Percentiles rank a stretch among this genome's conserved stretches.
phyloP scores from a whole-genome alignment of 129 eudicot genomes.

The Saussurea involucrata region DNA sequence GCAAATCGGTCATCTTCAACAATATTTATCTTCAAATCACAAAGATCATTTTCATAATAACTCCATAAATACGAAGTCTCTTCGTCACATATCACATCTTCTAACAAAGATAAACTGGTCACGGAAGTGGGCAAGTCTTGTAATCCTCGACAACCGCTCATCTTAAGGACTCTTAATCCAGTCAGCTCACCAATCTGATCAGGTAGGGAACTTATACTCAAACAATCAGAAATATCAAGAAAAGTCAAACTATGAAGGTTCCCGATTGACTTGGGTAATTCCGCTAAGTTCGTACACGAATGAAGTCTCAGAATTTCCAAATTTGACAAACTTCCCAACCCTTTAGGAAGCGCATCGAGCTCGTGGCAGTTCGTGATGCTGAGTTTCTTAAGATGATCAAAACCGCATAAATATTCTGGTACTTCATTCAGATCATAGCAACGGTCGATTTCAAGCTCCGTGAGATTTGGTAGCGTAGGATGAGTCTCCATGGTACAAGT shows the following conservation, averaged over 20 bases:
- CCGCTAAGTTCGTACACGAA: constrained; percentile 26
- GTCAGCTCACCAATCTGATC: constrained; percentile 22
- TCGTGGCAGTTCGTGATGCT: constrained; percentile 47
- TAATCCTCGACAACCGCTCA: constrained; percentile 35
- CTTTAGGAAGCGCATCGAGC: constrained; percentile 35
- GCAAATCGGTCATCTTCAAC: constrained; percentile 25
- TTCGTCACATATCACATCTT: constrained; percentile 30
- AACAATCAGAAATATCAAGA: constrained; percentile 35
- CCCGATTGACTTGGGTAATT: constrained; percentile 26
- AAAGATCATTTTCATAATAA: background rate
- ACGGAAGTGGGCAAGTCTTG: constrained; percentile 24
- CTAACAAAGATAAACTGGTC: constrained; percentile 3
- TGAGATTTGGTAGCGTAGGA: constrained; percentile 28
- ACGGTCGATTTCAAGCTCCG: constrained; percentile 36
- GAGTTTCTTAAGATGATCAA: constrained; percentile 31
- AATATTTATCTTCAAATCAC: constrained; percentile 11
- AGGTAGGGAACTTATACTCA: constrained; percentile 18
- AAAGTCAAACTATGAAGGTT: constrained; percentile 1
- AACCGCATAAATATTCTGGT: constrained; percentile 28
- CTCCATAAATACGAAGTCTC: constrained; percentile 33
- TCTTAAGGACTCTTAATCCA: constrained; percentile 8
- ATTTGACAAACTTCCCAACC: constrained; percentile 15
- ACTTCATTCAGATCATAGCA: constrained; percentile 39
- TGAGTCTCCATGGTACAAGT: background rate
- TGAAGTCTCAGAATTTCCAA: constrained; percentile 26